Evolutionary conservation across 352 stramenopile species (phyloP).

Genomic region (Pythium guiyangense): DNA sequence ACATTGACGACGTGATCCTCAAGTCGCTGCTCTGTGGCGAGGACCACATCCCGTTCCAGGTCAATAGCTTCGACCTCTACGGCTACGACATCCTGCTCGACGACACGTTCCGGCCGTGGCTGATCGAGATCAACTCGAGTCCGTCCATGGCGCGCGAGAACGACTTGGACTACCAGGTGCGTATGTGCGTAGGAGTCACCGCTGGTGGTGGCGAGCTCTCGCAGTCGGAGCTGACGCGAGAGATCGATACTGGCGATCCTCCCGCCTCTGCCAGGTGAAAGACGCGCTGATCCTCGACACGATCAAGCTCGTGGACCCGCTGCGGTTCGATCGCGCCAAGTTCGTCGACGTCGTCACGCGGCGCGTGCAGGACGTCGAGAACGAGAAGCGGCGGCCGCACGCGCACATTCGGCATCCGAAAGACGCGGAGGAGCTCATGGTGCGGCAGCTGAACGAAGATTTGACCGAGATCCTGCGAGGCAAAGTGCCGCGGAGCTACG

Average conservation of each 20-base stretch:
- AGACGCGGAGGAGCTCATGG: slow-evolving; percentile 42
- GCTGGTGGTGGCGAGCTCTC: too few species aligned
- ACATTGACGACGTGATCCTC: slow-evolving; percentile 76
- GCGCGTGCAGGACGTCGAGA: slow-evolving; percentile 51
- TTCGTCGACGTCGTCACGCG: slow-evolving; percentile 64
- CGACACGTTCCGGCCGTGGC: slow-evolving; percentile 83
- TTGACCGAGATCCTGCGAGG: slow-evolving; percentile 62
- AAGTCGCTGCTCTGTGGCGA: slow-evolving; percentile 87
- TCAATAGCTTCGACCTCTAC: slow-evolving; percentile 93
- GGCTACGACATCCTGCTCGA: slow-evolving; percentile 96
- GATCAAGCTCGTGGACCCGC: slow-evolving; percentile 77
- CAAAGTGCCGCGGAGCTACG: slow-evolving; percentile 46
- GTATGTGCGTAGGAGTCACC: not conserved
- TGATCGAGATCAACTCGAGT: slow-evolving; percentile 96
- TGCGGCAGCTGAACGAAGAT: slow-evolving; percentile 58
- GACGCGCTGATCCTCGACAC: slow-evolving; percentile 87
- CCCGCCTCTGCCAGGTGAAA: slow-evolving; percentile 54
- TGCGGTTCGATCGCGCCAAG: slow-evolving; percentile 72
- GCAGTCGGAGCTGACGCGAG: not conserved
- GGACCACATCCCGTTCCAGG: slow-evolving; percentile 87
- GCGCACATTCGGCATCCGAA: slow-evolving; percentile 46
- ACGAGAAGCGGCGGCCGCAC: slow-evolving; percentile 51
- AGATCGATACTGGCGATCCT: not conserved
- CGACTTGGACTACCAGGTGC: slow-evolving; percentile 66
- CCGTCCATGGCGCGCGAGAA: slow-evolving; percentile 90